phyloP scores from a whole-genome alignment of 2,329 filamentous ascomycete genomes.

The Hypoxylon sp. region DNA sequence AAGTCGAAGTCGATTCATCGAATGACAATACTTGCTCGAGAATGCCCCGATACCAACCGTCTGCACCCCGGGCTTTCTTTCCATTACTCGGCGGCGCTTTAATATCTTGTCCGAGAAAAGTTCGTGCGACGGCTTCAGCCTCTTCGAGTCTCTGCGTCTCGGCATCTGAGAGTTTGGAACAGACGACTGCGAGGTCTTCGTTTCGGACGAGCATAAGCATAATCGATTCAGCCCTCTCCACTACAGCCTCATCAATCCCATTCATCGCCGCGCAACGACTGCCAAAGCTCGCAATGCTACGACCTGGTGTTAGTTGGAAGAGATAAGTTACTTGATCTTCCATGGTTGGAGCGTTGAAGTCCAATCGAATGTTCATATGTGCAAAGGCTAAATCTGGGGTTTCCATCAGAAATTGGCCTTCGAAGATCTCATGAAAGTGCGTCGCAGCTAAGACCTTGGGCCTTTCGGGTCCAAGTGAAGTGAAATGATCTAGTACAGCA shows the following conservation, averaged over 20 bases:
- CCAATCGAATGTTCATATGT: conserved; percentile 78
- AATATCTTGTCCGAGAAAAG: conserved; percentile 65
- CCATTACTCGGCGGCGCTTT: conserved; percentile 30
- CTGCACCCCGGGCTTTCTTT: conserved; percentile 18
- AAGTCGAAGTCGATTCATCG: conserved; percentile 10
- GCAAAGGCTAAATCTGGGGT: conserved; percentile 67
- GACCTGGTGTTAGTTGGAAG: conserved; percentile 76
- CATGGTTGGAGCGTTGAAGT: conserved; percentile 61
- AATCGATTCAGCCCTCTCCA: conserved; percentile 81
- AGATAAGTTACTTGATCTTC: conserved; percentile 79
- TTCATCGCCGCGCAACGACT: conserved; percentile 88
- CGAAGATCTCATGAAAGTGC: conserved; percentile 79
- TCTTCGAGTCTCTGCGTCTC: conserved; percentile 76
- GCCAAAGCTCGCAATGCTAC: conserved; percentile 85
- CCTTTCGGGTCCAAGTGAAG: conserved; percentile 57
- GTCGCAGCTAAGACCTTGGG: conserved; percentile 73
- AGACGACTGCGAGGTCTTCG: conserved; percentile 81
- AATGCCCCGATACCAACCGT: conserved; percentile 44
- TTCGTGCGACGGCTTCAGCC: conserved; percentile 72
- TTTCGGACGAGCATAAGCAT: conserved; percentile 75
- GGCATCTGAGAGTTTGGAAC: conserved; percentile 72
- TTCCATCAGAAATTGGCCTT: conserved; percentile 67
- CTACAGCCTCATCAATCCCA: conserved; percentile 78
- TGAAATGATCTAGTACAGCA: conserved; percentile 69
- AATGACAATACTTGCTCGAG: conserved; percentile 44